Evolutionary conservation across 768 basidiomycete species (phyloP), one percentile per base, ranked within the genome.

Genomic region (Xerocomus spinulosus): DNA sequence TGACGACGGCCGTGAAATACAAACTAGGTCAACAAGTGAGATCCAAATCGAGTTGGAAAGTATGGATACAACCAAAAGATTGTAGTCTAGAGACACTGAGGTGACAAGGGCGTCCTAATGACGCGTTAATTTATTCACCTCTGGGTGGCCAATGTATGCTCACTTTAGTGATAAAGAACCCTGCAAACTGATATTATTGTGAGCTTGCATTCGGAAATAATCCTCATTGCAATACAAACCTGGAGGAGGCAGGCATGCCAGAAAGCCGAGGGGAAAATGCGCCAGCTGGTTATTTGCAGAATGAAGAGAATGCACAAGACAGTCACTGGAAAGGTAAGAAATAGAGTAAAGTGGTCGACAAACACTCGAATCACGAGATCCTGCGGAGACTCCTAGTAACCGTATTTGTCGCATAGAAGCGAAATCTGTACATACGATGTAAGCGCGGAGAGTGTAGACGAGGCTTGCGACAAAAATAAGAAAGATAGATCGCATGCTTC

Each of bases 211-310:
- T 20, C 17, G 14, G 24, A 44, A 29, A 20, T 5, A 14, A 37
- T 15, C n/a, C 2, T 33, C 17, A 35, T 28, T n/a, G 26, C 35
- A 39, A 43, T 21, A 57, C 59, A 35, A 55, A 73, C 73, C 54
- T 71, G 70, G 9, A 73, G 59, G 24, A 63, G 32, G 17, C 55
- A 46, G 30, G 59, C 60, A 38, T 73, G 63, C 62, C 63, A 72
- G 33, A 63, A 56, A 7, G 53, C 23, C 13, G 55, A 43, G 29
- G 61, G 45, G 38, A 63, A 51, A 8, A 42, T 42, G 46, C 57
- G 55, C 35, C 55, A 58, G 2, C 52, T 45, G 33, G 65, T 42
- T 15, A 55, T 18, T 41, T 52, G 52, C 36, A 60, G 40, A 17
- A 60, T 23, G 17, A 51, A 15, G 15, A 67, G 46, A 12, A 60